A percentile compares a stretch with the other conserved stretches of the same genome.
These are phyloP conservation scores for Yamadazyma philogaea DNA, from an alignment of 805 yeast species.

Conservation along the genomic window DNA sequence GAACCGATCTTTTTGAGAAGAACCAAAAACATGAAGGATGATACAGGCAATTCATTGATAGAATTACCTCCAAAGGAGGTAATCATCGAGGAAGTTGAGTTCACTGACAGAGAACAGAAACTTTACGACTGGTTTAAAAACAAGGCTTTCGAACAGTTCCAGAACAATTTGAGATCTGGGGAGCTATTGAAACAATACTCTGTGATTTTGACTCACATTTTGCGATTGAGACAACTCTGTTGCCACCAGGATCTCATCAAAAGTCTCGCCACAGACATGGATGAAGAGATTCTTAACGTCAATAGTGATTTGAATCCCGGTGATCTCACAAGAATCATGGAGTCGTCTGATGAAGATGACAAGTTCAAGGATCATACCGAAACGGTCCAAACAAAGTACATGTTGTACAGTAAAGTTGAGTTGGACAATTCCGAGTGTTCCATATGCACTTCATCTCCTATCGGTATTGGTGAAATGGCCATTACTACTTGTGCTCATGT, in stretches of 20 bases:
- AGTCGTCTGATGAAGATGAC: conserved; percentile 6
- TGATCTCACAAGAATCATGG: conserved; percentile 13
- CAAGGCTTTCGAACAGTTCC: conserved; percentile 61
- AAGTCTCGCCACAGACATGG: conserved; percentile 51
- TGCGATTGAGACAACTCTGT: conserved; percentile 83
- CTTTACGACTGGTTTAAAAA: conserved; percentile 68
- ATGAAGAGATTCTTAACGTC: conserved; percentile 21
- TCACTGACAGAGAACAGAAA: conserved; percentile 61
- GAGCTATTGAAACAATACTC: conserved; percentile 70
- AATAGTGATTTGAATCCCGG: conserved; percentile 2
- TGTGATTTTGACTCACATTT: conserved; percentile 74
- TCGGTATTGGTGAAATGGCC: conserved; percentile 49
- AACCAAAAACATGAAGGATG: conserved; percentile 78
- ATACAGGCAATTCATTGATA: conserved; percentile 70
- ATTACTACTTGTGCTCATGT: conserved; percentile 80
- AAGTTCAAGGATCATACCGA: conserved; percentile 21
- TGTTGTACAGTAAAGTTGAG: conserved; percentile 25
- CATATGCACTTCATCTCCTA: conserved; percentile 73
- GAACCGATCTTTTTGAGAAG: conserved; percentile 82
- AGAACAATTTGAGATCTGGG: conserved; percentile 60
- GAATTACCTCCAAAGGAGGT: conserved; percentile 75
- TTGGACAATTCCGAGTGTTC: conserved; percentile 63
- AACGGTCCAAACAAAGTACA: conserved; percentile 24
- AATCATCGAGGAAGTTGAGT: conserved; percentile 59
- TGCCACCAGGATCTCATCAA: conserved; percentile 74